Evolutionary conservation across 2,329 filamentous ascomycete species (phyloP).

Genomic region (Colletotrichum sp.): DNA sequence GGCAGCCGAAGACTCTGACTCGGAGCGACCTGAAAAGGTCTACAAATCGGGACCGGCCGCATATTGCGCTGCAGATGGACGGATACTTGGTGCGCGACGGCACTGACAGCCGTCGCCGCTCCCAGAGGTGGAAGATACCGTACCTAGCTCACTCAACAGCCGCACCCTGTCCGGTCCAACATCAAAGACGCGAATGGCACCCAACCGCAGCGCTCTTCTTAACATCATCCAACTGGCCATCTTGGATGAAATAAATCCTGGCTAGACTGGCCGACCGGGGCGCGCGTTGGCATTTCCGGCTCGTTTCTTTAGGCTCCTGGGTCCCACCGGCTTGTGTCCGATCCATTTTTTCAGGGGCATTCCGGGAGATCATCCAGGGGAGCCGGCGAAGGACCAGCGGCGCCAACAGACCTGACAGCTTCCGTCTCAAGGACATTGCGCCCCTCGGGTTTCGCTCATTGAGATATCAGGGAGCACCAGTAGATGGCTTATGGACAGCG

Average conservation of each 20-base stretch:
- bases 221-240: background rate
- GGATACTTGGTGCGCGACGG: background rate
- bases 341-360: conserved; percentile 18
- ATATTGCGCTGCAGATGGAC: background rate
- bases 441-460: background rate
- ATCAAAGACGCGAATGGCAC: background rate
- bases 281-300: conserved; percentile 10
- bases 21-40: background rate
- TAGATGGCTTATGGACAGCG: background rate
- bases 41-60: background rate
- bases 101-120: background rate
- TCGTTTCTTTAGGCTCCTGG: conserved; percentile 19
- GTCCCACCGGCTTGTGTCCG: conserved; percentile 18
- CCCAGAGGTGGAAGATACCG: background rate
- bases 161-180: background rate
- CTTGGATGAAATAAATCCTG: background rate
- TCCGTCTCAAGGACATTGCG: background rate
- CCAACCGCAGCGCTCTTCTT: background rate
- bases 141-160: background rate
- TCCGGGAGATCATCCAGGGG: conserved; percentile 22
- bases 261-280: conserved; percentile 11
- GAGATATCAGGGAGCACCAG: background rate
- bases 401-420: background rate
- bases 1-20: conserved; percentile 1
- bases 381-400: conserved; percentile 11